Evolutionary conservation across 2,329 filamentous ascomycete species (phyloP).

Genomic region (Calonectria pseudoreteaudii): DNA sequence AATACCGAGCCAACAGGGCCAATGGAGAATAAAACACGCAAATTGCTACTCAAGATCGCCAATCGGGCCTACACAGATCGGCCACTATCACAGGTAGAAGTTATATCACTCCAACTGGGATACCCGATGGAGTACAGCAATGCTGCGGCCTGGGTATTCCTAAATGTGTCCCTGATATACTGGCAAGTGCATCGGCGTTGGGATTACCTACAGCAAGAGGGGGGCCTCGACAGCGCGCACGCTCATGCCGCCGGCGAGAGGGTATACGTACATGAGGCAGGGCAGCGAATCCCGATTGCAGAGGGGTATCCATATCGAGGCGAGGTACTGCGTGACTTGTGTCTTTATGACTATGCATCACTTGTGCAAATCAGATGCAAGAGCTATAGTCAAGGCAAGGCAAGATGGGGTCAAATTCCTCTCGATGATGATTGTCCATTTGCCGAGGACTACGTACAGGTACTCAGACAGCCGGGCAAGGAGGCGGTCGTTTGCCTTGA

Average conservation of each 20-base stretch:
- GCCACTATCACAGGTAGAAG: constrained; percentile 8
- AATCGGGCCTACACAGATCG: background rate
- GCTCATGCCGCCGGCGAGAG: background rate
- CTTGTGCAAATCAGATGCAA: background rate
- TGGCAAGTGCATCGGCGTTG: constrained; percentile 1
- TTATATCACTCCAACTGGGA: background rate
- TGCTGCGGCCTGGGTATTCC: background rate
- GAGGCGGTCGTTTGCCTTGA: background rate
- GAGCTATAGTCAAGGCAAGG: background rate
- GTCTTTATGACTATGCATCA: constrained; percentile 1
- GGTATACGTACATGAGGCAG: background rate
- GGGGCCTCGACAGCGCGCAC: background rate
- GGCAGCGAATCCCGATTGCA: background rate
- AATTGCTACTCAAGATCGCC: constrained; percentile 9
- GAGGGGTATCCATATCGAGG: constrained; percentile 1
- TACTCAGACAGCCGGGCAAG: background rate
- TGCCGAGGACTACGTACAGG: background rate
- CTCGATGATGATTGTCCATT: background rate
- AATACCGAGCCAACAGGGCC: background rate
- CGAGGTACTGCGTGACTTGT: background rate
- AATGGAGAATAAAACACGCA: constrained; percentile 4
- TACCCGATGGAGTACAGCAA: constrained; percentile 7
- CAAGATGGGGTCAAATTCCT: background rate
- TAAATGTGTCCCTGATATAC: constrained; percentile 15
- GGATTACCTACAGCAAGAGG: background rate